phyloP scores from a whole-genome alignment of 257 asterid genomes.

The Perilla frutescens region DNA sequence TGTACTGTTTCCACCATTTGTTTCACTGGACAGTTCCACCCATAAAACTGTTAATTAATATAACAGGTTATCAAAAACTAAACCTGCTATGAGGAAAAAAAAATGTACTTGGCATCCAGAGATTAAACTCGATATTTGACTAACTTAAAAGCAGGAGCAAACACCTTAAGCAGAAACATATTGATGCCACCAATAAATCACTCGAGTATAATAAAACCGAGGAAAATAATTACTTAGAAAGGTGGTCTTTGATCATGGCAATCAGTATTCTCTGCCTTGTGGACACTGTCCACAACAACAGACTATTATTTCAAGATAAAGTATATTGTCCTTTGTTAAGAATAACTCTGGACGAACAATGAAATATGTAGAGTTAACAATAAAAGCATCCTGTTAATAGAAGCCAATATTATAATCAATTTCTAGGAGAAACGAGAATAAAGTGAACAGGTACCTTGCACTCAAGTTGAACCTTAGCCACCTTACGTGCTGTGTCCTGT shows the following conservation, averaged over 20 bases:
- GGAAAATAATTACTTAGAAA: not conserved
- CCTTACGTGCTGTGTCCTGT: constrained; percentile 89
- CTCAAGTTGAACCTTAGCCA: constrained; percentile 95
- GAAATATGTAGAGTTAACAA: constrained; percentile 6
- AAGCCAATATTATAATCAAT: constrained; percentile 24
- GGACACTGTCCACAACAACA: not conserved
- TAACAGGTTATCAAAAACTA: not conserved
- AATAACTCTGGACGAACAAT: not conserved
- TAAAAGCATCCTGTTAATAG: not conserved
- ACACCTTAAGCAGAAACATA: not conserved
- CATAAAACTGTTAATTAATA: not conserved
- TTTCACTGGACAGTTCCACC: not conserved
- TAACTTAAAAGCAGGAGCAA: not conserved
- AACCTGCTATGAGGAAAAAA: no score
- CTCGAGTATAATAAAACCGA: not conserved
- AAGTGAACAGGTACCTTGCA: constrained; percentile 73
- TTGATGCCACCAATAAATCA: not conserved
- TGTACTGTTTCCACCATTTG: not conserved
- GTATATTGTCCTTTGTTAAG: not conserved
- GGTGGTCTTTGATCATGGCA: not conserved
- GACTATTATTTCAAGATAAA: not conserved
- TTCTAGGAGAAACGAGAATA: not conserved
- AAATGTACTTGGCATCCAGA: not conserved
- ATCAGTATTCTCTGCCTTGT: not conserved
- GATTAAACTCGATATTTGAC: not conserved